Evolutionary conservation across 2,329 filamentous ascomycete species (phyloP), one percentile per base, ranked within the genome.

Genomic region (Alternaria sp.): DNA sequence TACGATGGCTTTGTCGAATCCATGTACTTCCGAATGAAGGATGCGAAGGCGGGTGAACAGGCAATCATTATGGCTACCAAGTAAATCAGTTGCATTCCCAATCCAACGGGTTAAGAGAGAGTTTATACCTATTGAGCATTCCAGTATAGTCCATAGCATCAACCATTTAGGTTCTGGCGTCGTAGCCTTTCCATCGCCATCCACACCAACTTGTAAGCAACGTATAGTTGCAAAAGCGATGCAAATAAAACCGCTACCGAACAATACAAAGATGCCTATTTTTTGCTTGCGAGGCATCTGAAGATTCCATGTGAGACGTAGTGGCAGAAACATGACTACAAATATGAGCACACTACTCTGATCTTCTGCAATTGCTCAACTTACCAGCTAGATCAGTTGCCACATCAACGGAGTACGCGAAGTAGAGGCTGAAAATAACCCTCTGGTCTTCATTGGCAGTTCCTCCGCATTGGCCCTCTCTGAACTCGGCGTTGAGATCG

Each of bases 401-500:
- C 5, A 79, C 70, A 49, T 80, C 78, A 12, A 76, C 71, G 6
- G 67, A 67, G 41, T 74, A 78, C 4, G 76, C 65, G 55, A 68
- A 79, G 40, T 76, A 79, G 8, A 79, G 65, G 43, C 72, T 78
- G 57, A 68, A 68, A 20, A 60, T 57, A 32, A 64, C 57, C 8
- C 62, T 54, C 16, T 59, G 18, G 9, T 58, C 10, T 18, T 68
- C 66, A 25, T 68, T 56, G 8, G 59, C 44, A 11, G 58, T 68
- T 16, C 54, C 54, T 14, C 53, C 54, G 57, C 77, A 80, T 57
- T 54, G 60, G 4, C 72, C 72, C 22, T 62, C 56, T 16, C 70
- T 75, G 38, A 79, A 79, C 71, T 77, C 80, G 8, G 72, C 74
- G 16, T 77, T 70, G 60, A 80, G 72, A 51, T 72, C 74, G 14